Evolutionary conservation across 2,329 filamentous ascomycete genomes (phyloP).

Genomic region (Dothideomycetes sp.): DNA sequence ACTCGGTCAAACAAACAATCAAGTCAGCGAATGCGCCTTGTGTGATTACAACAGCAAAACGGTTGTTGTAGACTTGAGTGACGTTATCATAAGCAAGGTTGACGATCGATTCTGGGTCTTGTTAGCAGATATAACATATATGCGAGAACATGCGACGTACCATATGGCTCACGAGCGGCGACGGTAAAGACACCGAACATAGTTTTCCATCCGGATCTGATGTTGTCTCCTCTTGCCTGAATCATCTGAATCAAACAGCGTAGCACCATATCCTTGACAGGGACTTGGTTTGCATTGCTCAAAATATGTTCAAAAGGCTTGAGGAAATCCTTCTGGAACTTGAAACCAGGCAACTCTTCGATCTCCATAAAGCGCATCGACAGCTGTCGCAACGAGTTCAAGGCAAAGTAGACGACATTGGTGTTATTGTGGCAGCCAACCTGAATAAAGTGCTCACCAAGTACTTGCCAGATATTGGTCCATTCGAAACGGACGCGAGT

Average conservation of each 20-base stretch:
- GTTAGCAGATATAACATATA: conserved; percentile 9
- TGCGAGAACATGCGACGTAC: conserved; percentile 32
- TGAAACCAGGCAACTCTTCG: conserved; percentile 94
- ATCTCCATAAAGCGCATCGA: conserved; percentile 99
- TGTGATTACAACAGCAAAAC: conserved; percentile 90
- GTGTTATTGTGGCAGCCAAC: conserved; percentile 96
- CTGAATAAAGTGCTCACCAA: conserved; percentile 97
- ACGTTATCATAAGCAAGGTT: conserved; percentile 97
- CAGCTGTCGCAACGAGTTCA: conserved; percentile 88
- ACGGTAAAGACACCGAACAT: conserved; percentile 99
- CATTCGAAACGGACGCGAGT: conserved; percentile 95
- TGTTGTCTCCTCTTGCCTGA: conserved; percentile 90
- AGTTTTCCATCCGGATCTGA: conserved; percentile 94
- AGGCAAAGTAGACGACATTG: conserved; percentile 90
- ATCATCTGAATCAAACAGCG: conserved; percentile 99
- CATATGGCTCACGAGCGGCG: conserved; percentile 80
- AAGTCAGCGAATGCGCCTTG: conserved; percentile 96
- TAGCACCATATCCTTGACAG: conserved; percentile 95
- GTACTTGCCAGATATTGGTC: conserved; percentile 93
- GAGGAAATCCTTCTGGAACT: conserved; percentile 98
- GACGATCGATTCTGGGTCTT: conserved; percentile 68
- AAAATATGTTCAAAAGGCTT: conserved; percentile 98
- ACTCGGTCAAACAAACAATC: conserved; percentile 92
- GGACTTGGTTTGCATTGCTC: conserved; percentile 79
- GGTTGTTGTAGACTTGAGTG: conserved; percentile 85